Percentiles rank a stretch among this genome's conserved stretches.
Conservation (phyloP, 441 rosid genomes). For the Corymbia citriodora region DNA sequence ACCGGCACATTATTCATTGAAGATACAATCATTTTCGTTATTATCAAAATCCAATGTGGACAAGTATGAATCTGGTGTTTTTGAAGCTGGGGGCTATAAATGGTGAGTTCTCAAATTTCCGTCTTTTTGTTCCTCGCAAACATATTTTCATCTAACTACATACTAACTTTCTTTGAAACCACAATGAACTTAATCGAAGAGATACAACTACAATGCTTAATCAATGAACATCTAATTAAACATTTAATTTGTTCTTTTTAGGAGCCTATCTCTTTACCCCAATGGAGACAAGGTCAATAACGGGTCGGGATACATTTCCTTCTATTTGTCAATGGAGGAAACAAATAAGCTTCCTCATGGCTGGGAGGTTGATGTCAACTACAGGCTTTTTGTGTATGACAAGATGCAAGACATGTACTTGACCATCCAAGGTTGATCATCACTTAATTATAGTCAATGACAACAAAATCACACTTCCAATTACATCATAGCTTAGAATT, state of each 20-base stretch:
- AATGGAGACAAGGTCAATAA: slow-evolving; percentile 20
- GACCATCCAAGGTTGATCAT: slow-evolving; percentile 22
- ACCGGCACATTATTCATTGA: background rate
- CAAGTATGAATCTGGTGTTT: slow-evolving; percentile 18
- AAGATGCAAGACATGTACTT: slow-evolving; percentile 11
- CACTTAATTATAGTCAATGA: no score
- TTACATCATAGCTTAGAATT: background rate
- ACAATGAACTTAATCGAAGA: background rate
- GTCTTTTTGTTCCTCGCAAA: background rate
- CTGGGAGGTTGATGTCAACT: slow-evolving; percentile 36
- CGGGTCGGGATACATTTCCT: slow-evolving; percentile 23
- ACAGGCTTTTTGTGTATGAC: slow-evolving; percentile 30
- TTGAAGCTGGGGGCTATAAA: slow-evolving; percentile 28
- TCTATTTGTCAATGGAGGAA: slow-evolving; percentile 29
- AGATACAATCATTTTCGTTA: background rate
- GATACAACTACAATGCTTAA: background rate
- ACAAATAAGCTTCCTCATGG: slow-evolving; percentile 13
- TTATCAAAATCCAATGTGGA: background rate
- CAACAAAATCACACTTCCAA: background rate
- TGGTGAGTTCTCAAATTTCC: slow-evolving; percentile 15
- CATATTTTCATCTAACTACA: background rate
- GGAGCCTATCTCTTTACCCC: slow-evolving; percentile 21
- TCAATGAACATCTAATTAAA: background rate
- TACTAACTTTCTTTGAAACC: background rate
- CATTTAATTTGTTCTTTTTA: background rate